phyloP scores from a whole-genome alignment of 1,284 basidiomycete genomes.

The Trichosporon ovoides region DNA sequence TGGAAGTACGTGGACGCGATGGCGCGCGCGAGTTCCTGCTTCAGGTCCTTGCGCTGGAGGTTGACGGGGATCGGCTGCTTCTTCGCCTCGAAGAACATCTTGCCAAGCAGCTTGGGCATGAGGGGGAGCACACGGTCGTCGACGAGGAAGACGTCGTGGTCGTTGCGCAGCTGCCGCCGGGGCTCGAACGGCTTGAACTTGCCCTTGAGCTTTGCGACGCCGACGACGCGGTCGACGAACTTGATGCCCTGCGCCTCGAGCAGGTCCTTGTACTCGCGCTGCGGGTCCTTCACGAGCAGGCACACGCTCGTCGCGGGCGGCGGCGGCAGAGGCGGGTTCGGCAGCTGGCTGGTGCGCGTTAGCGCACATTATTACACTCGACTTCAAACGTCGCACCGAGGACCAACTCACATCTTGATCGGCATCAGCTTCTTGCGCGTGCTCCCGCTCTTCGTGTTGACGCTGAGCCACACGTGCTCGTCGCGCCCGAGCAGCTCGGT shows the following conservation, averaged over 20 bases:
- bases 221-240: constrained; percentile 88
- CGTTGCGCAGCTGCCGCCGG: constrained; percentile 72
- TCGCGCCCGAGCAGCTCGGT: constrained; percentile 75
- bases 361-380: not conserved
- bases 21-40: constrained; percentile 81
- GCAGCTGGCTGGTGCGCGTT: constrained; percentile 58
- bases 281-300: constrained; percentile 91
- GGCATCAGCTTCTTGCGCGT: constrained; percentile 74
- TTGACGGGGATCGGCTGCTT: constrained; percentile 96
- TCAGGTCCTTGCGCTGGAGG: constrained; percentile 76
- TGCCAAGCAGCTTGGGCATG: constrained; percentile 79
- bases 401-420: constrained; percentile 64
- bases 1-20: constrained; percentile 90
- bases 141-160: constrained; percentile 87
- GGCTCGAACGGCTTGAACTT: constrained; percentile 94
- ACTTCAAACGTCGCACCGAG: not conserved
- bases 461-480: constrained; percentile 76
- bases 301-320: constrained; percentile 76
- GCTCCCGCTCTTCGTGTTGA: constrained; percentile 74
- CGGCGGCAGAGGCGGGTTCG: constrained; percentile 65
- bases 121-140: constrained; percentile 85
- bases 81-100: constrained; percentile 87
- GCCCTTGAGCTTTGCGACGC: constrained; percentile 78
- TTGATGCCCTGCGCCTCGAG: constrained; percentile 69
- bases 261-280: constrained; percentile 91